Base-by-base conservation (phyloP, 768 basidiomycete genomes). In the Termitomyces sp. region DNA sequence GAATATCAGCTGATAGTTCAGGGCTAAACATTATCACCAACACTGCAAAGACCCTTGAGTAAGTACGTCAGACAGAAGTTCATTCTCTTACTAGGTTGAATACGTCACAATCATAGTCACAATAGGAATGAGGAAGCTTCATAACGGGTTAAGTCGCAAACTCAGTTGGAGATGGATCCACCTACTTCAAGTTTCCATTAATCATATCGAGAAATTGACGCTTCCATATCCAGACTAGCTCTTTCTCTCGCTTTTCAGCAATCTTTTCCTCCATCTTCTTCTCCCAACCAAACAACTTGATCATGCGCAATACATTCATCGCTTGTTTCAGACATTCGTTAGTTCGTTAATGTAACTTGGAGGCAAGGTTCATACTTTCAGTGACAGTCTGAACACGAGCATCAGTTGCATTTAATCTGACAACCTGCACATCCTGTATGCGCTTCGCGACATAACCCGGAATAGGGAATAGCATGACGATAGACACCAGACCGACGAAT, bases 251-350 rank as follows among this genome's bases (percentile, higher is more conserved):
- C 63, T 82, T 83, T 33, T 78, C 77, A 22, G 76, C 70, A 48
- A 93, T 74, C 52, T 76, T 76, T 13, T 77, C 68, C 24, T 79
- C 73, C 66, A 87, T 79, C 49, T 81, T 78, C 58, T 79, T 77
- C 76, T 86, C 79, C 80, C 88, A 81, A 8, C 78, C 88, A 63
- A 91, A 89, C 44, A 89, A 72, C 69, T 90, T 89, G 66, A 88
- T 75, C 82, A 88, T 87, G 18, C 86, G 78, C 15, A 87, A 69
- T 20, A 83, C 80, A 55, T 78, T 80, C 65, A 85, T 74, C 5
- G 76, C 85, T 85, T 54, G 4, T 42, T 36, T 41, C 69, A 73
- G 9, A 9, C 50, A 24, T n/a, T 46, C 54, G 50, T 58, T 45
- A 58, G 56, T 52, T 20, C 9, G 31, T 42, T 27, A 45, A 36